Evolutionary conservation across 257 asterid genomes (phyloP).

Genomic region (Jaltomata sinuosa): DNA sequence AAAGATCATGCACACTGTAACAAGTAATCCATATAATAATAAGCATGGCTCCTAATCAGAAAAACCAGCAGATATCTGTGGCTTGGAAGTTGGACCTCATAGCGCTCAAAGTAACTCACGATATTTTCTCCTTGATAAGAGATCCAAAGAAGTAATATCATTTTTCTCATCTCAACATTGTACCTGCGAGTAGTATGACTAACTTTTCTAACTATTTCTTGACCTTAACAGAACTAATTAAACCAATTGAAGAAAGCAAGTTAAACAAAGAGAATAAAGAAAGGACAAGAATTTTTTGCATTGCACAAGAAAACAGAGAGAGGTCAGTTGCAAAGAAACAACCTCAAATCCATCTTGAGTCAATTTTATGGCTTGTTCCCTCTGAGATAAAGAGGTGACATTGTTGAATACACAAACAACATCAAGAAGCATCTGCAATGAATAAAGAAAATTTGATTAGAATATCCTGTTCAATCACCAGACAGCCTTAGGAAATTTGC

Average conservation of each 20-base stretch:
- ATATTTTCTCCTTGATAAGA: not conserved
- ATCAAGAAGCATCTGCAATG: conserved; percentile 68
- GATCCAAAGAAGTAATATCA: not conserved
- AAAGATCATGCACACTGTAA: not conserved
- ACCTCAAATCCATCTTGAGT: conserved; percentile 81
- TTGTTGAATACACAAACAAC: conserved; percentile 52
- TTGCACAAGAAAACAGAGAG: not conserved
- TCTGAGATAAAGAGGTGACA: conserved; percentile 58
- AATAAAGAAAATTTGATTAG: not conserved
- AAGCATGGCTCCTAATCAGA: not conserved
- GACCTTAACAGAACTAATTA: not conserved
- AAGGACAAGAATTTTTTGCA: not conserved
- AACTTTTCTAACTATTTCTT: not conserved
- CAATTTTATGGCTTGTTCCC: conserved; percentile 59
- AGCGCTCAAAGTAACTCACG: not conserved
- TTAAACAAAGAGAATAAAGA: not conserved
- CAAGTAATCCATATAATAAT: not conserved
- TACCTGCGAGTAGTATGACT: not conserved
- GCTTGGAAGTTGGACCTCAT: not conserved
- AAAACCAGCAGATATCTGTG: not conserved
- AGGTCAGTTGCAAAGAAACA: not conserved
- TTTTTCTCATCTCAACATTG: not conserved
- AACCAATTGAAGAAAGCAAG: not conserved
- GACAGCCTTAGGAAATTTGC: not conserved
- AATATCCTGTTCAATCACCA: not conserved